Conservation (phyloP, 78 protist genomes). For the Monosiga brevicollis region DNA sequence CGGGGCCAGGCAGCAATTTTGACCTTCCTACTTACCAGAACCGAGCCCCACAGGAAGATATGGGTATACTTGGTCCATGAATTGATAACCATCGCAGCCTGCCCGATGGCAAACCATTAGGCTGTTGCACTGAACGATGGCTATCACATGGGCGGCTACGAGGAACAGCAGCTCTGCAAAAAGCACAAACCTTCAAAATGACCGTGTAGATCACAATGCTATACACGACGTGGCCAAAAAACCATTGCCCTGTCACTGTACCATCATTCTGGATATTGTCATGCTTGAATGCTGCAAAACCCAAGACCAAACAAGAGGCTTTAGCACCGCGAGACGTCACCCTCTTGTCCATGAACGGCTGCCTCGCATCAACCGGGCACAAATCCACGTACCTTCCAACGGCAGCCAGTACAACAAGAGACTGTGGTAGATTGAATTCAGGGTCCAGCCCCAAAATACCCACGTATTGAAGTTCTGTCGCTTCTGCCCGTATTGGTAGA, state of each 20-base stretch:
- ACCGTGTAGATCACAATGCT: slow-evolving; percentile 14
- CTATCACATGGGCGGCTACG: no score
- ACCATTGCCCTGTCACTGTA: slow-evolving; percentile 7
- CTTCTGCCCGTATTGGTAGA: background rate
- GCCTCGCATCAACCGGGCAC: no score
- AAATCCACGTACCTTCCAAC: background rate
- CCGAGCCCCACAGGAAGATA: slow-evolving; percentile 5
- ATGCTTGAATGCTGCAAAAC: background rate
- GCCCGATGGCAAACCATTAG: no score
- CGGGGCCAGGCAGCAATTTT: no score
- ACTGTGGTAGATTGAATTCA: slow-evolving; percentile 37
- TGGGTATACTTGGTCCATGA: slow-evolving; percentile 1
- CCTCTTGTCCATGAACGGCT: no score
- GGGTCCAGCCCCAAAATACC: slow-evolving; percentile 40
- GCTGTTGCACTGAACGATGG: no score
- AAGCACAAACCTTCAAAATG: slow-evolving; percentile 35
- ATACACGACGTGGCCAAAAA: slow-evolving; percentile 7
- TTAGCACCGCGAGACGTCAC: no score
- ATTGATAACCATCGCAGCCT: background rate
- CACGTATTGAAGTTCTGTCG: slow-evolving; percentile 26
- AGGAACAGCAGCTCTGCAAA: no score
- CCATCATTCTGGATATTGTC: background rate
- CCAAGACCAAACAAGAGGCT: no score
- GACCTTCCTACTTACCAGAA: background rate
- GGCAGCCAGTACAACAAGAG: slow-evolving; percentile 21